Percentiles rank a stretch among this genome's conserved stretches.
phyloP scores from a whole-genome alignment of 768 basidiomycete species.

The Crepidotus variabilis region DNA sequence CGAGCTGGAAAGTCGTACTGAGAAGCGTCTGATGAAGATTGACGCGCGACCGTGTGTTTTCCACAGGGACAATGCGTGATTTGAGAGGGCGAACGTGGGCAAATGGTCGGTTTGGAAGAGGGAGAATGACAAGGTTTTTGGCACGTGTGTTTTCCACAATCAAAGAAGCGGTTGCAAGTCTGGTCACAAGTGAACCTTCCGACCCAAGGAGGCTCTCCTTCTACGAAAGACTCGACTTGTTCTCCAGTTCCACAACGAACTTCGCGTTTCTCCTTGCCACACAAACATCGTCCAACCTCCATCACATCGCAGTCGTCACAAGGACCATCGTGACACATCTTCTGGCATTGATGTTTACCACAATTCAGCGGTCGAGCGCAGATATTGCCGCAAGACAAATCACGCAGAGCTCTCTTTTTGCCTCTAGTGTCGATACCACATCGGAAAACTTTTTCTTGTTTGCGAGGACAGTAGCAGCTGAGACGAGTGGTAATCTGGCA shows the following conservation, averaged over 20 bases:
- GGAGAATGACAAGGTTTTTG: conserved; percentile 75
- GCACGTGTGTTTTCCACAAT: conserved; percentile 78
- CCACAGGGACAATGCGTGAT: conserved; percentile 85
- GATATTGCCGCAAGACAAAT: conserved; percentile 40
- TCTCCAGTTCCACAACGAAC: conserved; percentile 66
- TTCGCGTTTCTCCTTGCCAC: conserved; percentile 61
- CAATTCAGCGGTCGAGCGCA: conserved; percentile 55
- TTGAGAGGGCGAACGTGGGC: conserved; percentile 68
- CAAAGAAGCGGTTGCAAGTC: conserved; percentile 64
- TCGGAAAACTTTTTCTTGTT: conserved; percentile 51
- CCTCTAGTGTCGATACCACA: conserved; percentile 45
- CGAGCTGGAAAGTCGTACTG: conserved; percentile 39
- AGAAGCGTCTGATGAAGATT: conserved; percentile 20
- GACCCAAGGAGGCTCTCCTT: conserved; percentile 50
- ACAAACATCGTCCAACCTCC: conserved; percentile 69
- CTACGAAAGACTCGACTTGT: conserved; percentile 36
- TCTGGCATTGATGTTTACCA: conserved; percentile 66
- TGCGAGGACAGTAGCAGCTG: conserved; percentile 77
- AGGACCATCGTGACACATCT: conserved; percentile 70
- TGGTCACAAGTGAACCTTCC: conserved; percentile 59
- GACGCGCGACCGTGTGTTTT: conserved; percentile 44
- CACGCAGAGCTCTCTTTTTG: conserved; percentile 17
- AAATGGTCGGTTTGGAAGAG: conserved; percentile 48
- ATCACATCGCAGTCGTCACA: conserved; percentile 63
- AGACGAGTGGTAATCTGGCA: conserved; percentile 77